These are phyloP conservation scores for Pythium rhizo-oryzae DNA, from an alignment of 352 stramenopile genomes.

Conservation along the genomic window DNA sequence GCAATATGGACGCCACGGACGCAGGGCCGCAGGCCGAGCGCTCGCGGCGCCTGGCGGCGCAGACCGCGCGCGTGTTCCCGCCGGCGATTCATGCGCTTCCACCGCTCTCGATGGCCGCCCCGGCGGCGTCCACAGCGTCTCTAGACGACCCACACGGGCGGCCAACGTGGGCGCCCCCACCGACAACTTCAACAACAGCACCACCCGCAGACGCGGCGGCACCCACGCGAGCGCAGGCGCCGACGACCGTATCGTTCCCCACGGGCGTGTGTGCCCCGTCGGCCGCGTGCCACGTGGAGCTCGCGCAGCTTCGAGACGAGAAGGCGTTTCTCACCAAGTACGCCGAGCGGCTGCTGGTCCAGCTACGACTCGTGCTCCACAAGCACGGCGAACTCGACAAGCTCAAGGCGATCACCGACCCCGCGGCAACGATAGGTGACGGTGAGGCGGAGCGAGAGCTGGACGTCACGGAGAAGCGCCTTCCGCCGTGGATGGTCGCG, in stretches of 20 bases:
- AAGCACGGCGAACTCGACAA: constrained; percentile 76
- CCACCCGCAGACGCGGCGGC: not conserved
- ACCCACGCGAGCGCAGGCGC: not conserved
- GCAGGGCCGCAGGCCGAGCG: constrained; percentile 29
- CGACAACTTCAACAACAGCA: constrained; percentile 28
- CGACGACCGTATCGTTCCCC: not conserved
- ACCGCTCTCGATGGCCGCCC: not conserved
- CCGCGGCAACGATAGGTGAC: not conserved
- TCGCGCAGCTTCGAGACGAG: constrained; percentile 55
- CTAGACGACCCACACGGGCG: not conserved
- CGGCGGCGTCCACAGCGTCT: not conserved
- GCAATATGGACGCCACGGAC: constrained; percentile 13
- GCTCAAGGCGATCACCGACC: constrained; percentile 60
- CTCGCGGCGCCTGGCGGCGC: constrained; percentile 25
- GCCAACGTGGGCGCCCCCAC: not conserved
- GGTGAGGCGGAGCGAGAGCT: constrained; percentile 26
- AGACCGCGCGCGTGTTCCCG: constrained; percentile 25
- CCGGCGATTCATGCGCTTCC: not conserved
- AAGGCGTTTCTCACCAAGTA: constrained; percentile 70
- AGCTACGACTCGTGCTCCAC: constrained; percentile 56
- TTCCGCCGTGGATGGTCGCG: constrained; percentile 67
- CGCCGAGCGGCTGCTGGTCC: constrained; percentile 63
- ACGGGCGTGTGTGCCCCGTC: constrained; percentile 25
- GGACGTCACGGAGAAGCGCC: constrained; percentile 17
- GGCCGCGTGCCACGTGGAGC: constrained; percentile 40